Evolutionary conservation across 495 filamentous ascomycete genomes (phyloP).

Genomic region (Penicillium pancosmium): DNA sequence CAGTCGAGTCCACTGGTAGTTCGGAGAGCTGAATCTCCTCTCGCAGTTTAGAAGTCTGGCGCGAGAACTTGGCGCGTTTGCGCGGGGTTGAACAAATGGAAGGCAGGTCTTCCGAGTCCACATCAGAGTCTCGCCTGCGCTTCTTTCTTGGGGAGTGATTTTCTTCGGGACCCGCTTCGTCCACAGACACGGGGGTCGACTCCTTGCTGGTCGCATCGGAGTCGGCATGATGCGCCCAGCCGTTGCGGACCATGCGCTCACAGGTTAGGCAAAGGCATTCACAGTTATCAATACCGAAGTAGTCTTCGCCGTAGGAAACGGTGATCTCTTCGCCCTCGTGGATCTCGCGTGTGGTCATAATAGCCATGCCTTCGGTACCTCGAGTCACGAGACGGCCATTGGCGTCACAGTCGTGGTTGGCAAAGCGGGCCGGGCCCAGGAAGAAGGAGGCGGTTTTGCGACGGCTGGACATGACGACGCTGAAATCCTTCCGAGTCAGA

Average conservation of each 20-base stretch:
- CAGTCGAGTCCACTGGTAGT: constrained; percentile 19
- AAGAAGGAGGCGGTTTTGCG: constrained; percentile 88
- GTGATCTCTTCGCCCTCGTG: constrained; percentile 92
- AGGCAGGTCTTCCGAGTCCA: constrained; percentile 39
- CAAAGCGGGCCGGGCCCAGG: constrained; percentile 91
- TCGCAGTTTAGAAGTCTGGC: constrained; percentile 43
- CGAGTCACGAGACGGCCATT: constrained; percentile 85
- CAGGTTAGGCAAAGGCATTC: constrained; percentile 93
- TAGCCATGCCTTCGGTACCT: constrained; percentile 83
- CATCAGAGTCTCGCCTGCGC: constrained; percentile 42
- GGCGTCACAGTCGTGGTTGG: constrained; percentile 95
- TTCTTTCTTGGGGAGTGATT: constrained; percentile 35
- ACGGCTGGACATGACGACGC: constrained; percentile 89
- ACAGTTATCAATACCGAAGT: constrained; percentile 93
- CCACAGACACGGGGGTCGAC: constrained; percentile 38
- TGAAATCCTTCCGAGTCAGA: constrained; percentile 84
- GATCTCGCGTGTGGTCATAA: constrained; percentile 79
- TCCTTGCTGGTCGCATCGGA: constrained; percentile 40
- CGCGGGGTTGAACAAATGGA: constrained; percentile 34
- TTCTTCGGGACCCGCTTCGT: constrained; percentile 28
- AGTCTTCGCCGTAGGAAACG: constrained; percentile 91
- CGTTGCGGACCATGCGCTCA: constrained; percentile 74
- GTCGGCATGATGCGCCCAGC: constrained; percentile 65
- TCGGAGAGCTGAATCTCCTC: constrained; percentile 44
- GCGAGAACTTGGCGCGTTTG: constrained; percentile 43